These are phyloP conservation scores for Luvunga scandens DNA, from an alignment of 345 rosid genomes.

Conservation along the genomic window DNA sequence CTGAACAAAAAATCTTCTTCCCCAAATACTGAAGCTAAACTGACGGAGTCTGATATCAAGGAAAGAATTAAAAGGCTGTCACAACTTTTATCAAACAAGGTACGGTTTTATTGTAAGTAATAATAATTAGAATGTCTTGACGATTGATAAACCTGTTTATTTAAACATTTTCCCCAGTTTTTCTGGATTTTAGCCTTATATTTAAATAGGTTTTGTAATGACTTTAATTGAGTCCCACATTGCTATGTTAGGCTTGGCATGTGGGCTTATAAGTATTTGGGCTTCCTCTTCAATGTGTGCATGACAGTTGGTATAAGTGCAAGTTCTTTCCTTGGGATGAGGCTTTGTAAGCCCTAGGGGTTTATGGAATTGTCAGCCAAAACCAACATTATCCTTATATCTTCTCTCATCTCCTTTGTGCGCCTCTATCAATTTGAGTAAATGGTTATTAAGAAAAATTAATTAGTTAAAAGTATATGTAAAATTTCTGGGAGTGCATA, in stretches of 20 bases:
- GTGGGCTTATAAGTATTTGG: too few relatives aligned
- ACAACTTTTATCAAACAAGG: conserved; percentile 58
- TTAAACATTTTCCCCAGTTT: neutral
- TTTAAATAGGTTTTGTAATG: neutral
- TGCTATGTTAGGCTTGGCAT: too few relatives aligned
- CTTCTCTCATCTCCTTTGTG: neutral
- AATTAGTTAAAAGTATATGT: neutral
- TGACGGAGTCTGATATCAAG: conserved; percentile 69
- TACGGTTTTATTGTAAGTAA: conserved; percentile 18
- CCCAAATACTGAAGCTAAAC: conserved; percentile 40
- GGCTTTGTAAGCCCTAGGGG: too few relatives aligned
- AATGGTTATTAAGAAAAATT: neutral
- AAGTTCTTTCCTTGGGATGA: too few relatives aligned
- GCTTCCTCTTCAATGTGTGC: too few relatives aligned
- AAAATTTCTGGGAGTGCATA: neutral
- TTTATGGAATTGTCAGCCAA: neutral
- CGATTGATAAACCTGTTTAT: neutral
- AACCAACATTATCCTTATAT: neutral
- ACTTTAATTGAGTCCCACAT: too few relatives aligned
- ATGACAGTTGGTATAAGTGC: too few relatives aligned
- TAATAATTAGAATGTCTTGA: neutral
- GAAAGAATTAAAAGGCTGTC: conserved; percentile 63
- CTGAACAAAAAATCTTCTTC: conserved; percentile 56
- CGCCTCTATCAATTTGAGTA: neutral
- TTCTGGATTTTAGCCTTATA: neutral